Base-by-base conservation (phyloP, 768 basidiomycete species). In the Phaeotremella skinneri region DNA sequence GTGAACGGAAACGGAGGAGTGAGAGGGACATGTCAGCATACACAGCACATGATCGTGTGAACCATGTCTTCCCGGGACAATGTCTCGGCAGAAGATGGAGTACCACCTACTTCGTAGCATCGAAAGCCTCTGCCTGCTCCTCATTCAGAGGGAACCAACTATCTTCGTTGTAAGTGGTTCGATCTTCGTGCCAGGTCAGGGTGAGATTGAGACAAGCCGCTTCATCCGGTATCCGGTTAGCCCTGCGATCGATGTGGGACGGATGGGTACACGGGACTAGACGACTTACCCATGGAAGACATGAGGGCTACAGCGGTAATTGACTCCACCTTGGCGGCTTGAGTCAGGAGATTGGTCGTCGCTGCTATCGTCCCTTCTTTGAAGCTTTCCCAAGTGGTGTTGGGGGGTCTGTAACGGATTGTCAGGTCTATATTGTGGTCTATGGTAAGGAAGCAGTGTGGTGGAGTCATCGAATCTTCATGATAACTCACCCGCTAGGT, bases 61-160 rank as follows among this genome's bases (percentile, higher is more conserved):
- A 20, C 45, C 9, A 48, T 9, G 45, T 9, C 45, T 20, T 48
- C 7, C 13, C 20, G 45, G 13, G 7, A 48, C 45, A 7, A 7
- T 48, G n/a, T 20, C 20, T 20, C 45, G 9, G n/a, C 7, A 26
- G 45, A 6, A 49, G 6, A 20, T 29, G 23, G 2, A 48, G 30
- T 4, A 26, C 43, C 21, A 23, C 17, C 32, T 14, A 13, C 52
- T 17, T 42, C 48, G n/a, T 49, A 25, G 27, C 49, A 11, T 23
- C 27, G 20, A 11, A 26, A 21, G 41, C 25, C 49, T 59, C 62
- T 2, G 58, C 61, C 29, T 68, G 56, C 42, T 70, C 56, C 27
- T 70, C 63, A 34, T 63, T 67, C 39, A 57, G 25, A 1, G 68
- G 59, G n/a, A 64, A 52, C 73, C 73, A 75, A 53, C 72, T 70